A percentile compares a stretch with the other conserved stretches of the same genome.
Evolutionary conservation across 2,329 filamentous ascomycete species (phyloP).

Genomic region (Colletotrichum sp.): DNA sequence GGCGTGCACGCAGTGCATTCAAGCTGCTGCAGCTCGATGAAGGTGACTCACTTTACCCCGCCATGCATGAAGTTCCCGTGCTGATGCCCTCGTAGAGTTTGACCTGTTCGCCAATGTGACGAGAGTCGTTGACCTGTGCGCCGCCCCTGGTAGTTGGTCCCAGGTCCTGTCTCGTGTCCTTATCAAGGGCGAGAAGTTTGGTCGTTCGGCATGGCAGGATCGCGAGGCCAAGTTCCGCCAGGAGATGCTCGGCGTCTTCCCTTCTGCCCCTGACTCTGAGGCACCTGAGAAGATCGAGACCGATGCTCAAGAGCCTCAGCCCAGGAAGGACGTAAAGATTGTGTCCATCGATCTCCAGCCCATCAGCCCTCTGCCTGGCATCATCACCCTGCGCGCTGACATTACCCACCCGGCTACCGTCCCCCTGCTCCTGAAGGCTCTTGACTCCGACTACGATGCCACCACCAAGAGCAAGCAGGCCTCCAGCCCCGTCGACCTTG

Average conservation of each 20-base stretch:
- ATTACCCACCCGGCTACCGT: constrained; percentile 98
- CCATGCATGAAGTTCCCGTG: not conserved
- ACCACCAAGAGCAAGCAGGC: constrained; percentile 53
- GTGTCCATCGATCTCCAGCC: constrained; percentile 96
- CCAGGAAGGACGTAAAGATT: constrained; percentile 82
- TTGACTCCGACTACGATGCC: constrained; percentile 74
- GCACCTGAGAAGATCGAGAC: not conserved
- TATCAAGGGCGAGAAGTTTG: constrained; percentile 92
- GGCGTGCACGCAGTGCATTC: constrained; percentile 95
- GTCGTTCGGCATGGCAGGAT: constrained; percentile 85
- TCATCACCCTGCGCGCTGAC: constrained; percentile 90
- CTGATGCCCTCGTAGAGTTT: constrained; percentile 67
- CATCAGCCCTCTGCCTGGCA: constrained; percentile 91
- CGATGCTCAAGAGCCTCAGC: constrained; percentile 33
- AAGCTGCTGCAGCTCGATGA: constrained; percentile 96
- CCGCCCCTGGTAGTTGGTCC: constrained; percentile 95
- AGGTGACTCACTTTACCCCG: constrained; percentile 44
- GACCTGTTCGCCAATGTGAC: constrained; percentile 91
- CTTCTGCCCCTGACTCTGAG: constrained; percentile 15
- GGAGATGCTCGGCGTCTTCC: constrained; percentile 61
- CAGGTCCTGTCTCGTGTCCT: constrained; percentile 93
- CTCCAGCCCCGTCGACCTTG: constrained; percentile 84
- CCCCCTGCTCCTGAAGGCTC: constrained; percentile 81
- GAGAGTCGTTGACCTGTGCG: constrained; percentile 93
- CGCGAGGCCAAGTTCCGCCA: constrained; percentile 72